phyloP scores from a whole-genome alignment of 305 asterid genomes.

The Solanum chacoense region DNA sequence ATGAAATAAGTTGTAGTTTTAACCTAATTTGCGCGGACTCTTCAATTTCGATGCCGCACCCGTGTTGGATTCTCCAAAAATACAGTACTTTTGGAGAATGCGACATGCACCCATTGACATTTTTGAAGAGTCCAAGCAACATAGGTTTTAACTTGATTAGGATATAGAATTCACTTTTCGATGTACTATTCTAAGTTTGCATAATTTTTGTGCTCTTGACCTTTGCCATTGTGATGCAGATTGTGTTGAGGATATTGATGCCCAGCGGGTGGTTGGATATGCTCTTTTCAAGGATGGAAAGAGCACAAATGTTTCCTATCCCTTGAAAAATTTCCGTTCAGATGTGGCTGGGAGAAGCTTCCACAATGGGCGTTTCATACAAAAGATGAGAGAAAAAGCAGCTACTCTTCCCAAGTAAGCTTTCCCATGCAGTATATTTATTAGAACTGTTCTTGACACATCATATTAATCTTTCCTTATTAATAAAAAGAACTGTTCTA shows the following conservation, averaged over 20 bases:
- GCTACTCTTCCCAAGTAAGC: slow-evolving; percentile 40
- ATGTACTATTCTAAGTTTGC: background rate
- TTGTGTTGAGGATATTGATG: slow-evolving; percentile 49
- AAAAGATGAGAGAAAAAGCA: slow-evolving; percentile 51
- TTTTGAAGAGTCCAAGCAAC: background rate
- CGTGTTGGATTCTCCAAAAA: background rate
- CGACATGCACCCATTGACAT: background rate
- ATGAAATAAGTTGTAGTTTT: background rate
- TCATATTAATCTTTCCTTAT: background rate
- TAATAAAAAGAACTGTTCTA: background rate
- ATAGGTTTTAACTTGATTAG: background rate
- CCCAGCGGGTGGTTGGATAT: slow-evolving; percentile 49
- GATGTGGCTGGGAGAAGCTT: slow-evolving; percentile 53
- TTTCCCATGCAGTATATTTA: background rate
- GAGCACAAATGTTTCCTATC: slow-evolving; percentile 37
- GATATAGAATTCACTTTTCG: background rate
- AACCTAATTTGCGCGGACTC: background rate
- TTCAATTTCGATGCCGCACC: background rate
- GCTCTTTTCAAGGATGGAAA: slow-evolving; percentile 53
- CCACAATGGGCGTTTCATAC: slow-evolving; percentile 51
- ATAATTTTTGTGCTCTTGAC: background rate
- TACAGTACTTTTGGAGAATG: background rate
- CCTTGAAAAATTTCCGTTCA: slow-evolving; percentile 31
- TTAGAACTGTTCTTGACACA: background rate
- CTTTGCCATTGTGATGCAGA: slow-evolving; percentile 17